Evolutionary conservation across 179 eudicot genomes (phyloP).

Genomic region (Pouteria campechiana): DNA sequence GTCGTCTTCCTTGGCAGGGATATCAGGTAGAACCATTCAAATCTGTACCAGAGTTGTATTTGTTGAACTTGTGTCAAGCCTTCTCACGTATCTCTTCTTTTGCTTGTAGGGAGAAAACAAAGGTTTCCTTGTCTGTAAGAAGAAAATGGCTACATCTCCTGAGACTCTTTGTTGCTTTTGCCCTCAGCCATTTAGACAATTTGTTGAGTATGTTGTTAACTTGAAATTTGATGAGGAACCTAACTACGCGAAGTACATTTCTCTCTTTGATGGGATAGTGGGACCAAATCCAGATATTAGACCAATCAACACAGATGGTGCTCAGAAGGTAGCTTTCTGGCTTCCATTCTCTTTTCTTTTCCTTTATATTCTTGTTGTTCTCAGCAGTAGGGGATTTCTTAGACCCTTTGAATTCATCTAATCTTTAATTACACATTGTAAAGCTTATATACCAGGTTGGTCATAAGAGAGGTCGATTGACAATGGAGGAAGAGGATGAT

Average conservation of each 20-base stretch:
- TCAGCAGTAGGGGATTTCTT: not conserved
- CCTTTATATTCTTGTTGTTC: not conserved
- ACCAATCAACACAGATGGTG: conserved; percentile 92
- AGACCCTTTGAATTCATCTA: conserved; percentile 1
- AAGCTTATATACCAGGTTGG: conserved; percentile 88
- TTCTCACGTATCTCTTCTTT: conserved; percentile 3
- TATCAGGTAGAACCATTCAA: conserved; percentile 87
- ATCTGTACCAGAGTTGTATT: too few species aligned
- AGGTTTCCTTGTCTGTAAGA: conserved; percentile 89
- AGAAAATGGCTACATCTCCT: conserved; percentile 96
- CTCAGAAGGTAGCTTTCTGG: conserved; percentile 57
- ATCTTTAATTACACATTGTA: conserved; percentile 4
- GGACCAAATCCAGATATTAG: conserved; percentile 90
- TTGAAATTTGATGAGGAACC: conserved; percentile 91
- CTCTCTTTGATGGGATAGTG: conserved; percentile 91
- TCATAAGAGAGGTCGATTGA: conserved; percentile 78
- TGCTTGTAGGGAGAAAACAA: conserved; percentile 76
- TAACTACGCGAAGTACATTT: conserved; percentile 75
- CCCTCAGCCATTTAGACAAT: conserved; percentile 71
- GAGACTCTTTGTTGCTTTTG: conserved; percentile 75
- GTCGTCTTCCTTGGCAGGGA: conserved; percentile 97
- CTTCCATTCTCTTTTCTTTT: not conserved
- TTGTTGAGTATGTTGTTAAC: conserved; percentile 79
- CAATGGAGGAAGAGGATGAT: conserved; percentile 70
- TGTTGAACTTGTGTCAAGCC: not conserved